Base-by-base conservation (phyloP, 1,139 yeast species). In the Candida smagusa region DNA sequence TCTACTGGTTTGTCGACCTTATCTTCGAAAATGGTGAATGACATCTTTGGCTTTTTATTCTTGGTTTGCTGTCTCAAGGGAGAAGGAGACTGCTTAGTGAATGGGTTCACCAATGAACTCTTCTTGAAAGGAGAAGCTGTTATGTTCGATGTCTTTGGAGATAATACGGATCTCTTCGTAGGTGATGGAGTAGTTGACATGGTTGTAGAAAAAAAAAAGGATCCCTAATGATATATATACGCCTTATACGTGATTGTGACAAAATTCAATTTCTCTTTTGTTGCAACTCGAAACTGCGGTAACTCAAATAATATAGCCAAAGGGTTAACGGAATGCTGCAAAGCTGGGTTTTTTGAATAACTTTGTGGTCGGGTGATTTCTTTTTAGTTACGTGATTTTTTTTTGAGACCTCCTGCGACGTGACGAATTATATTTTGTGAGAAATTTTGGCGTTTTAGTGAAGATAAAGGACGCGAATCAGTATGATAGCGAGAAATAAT, bases 21-120 rank as follows among this genome's bases (percentile, higher is more conserved):
- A 44, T 71, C 77, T 47, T 69, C 72, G 52, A 53, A 71, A 39
- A 71, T 70, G 33, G 58, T 52, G 47, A 65, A 66, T 28, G 54
- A 55, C 40, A 59, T 49, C 40, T 49, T 47, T n/a, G 61, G 49
- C 36, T 40, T 53, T 30, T 41, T 45, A 22, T 49, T 42, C 9
- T 52, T 47, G 13, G 47, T 41, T 24, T 34, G 30, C 13, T 33
- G 40, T 24, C 23, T 37, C 23, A 37, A 29, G n/a, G 34, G 31
- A 4, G 33, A 26, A 8, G 36, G 28, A 27, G 24, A 6, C 25
- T 23, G 37, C 24, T 24, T 37, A 12, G 44, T 34, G 37, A 44
- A 41, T 22, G 44, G 43, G 35, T 37, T 38, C 9, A 35, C 29
- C 8, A 40, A 40, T 6, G 35, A 7, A 36, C 43, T 37, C 38